These are phyloP conservation scores for Suhomyces wounanorum DNA, from an alignment of 1,139 yeast genomes.

Conservation along the genomic window DNA sequence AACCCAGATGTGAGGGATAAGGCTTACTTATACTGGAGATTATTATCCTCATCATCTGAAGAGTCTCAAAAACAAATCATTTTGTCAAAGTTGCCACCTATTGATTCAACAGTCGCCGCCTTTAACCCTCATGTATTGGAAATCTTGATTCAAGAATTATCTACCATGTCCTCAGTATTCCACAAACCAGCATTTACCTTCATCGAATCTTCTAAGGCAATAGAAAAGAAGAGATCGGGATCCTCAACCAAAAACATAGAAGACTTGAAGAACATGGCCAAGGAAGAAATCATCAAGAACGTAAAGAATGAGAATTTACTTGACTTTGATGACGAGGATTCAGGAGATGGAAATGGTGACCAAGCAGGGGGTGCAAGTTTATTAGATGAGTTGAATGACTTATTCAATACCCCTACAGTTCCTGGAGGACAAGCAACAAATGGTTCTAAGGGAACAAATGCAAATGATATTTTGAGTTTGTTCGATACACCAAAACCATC, in stretches of 20 bases:
- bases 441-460: slow-evolving; percentile 18
- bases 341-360: slow-evolving; percentile 19
- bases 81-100: slow-evolving; percentile 65
- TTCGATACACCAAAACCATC: slow-evolving; percentile 28
- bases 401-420: slow-evolving; percentile 48
- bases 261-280: slow-evolving; percentile 77
- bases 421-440: slow-evolving; percentile 15
- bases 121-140: slow-evolving; percentile 71
- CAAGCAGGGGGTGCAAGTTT: slow-evolving; percentile 28
- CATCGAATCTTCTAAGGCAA: slow-evolving; percentile 45
- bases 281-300: slow-evolving; percentile 68
- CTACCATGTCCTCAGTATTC: slow-evolving; percentile 86
- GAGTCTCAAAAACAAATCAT: slow-evolving; percentile 53
- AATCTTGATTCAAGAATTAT: slow-evolving; percentile 70
- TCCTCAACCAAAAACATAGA: slow-evolving; percentile 43
- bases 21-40: slow-evolving; percentile 93
- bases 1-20: slow-evolving; percentile 93
- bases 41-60: slow-evolving; percentile 57
- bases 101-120: slow-evolving; percentile 68
- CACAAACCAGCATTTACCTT: slow-evolving; percentile 80
- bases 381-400: slow-evolving; percentile 68
- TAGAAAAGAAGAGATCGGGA: slow-evolving; percentile 22
- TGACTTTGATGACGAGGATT: slow-evolving; percentile 62
- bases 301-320: slow-evolving; percentile 78
- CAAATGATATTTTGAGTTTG: slow-evolving; percentile 47